Conservation (phyloP, 1,139 yeast species). For the Scheffersomyces insectosa region DNA sequence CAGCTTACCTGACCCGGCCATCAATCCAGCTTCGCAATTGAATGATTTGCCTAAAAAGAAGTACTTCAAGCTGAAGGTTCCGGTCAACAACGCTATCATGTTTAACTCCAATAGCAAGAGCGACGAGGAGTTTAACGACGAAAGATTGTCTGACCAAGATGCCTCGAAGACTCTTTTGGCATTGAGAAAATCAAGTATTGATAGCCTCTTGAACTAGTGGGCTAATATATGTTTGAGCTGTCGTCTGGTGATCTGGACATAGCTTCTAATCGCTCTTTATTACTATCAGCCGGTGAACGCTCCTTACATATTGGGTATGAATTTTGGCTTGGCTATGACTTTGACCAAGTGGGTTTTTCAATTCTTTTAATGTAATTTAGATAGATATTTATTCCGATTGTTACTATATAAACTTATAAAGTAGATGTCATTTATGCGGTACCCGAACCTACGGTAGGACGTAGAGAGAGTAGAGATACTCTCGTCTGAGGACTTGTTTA, state of each 20-base stretch:
- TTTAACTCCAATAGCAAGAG: slow-evolving; percentile 7
- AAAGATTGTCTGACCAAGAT: slow-evolving; percentile 27
- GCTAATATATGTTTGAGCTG: neutral
- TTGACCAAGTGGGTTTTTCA: slow-evolving; percentile 1
- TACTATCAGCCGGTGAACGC: no score
- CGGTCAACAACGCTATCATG: slow-evolving; percentile 19
- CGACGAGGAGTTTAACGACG: slow-evolving; percentile 15
- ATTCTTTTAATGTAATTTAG: slow-evolving; percentile 3
- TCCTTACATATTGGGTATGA: no score
- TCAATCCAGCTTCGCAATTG: slow-evolving; percentile 13
- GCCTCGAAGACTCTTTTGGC: slow-evolving; percentile 46
- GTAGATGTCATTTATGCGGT: no score
- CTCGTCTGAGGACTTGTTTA: no score
- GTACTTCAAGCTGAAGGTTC: slow-evolving; percentile 25
- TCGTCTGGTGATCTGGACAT: no score
- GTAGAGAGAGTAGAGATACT: no score
- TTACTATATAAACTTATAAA: no score
- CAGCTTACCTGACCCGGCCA: slow-evolving; percentile 44
- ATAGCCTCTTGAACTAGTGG: slow-evolving; percentile 37
- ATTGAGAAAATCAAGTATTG: slow-evolving; percentile 46
- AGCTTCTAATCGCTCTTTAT: no score
- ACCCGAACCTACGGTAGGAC: no score
- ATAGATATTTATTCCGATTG: no score
- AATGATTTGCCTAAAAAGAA: slow-evolving; percentile 27
- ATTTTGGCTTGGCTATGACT: no score